Evolutionary conservation across 371 early-diverging fungal genomes (phyloP).

Genomic region (Mucor racemosus): DNA sequence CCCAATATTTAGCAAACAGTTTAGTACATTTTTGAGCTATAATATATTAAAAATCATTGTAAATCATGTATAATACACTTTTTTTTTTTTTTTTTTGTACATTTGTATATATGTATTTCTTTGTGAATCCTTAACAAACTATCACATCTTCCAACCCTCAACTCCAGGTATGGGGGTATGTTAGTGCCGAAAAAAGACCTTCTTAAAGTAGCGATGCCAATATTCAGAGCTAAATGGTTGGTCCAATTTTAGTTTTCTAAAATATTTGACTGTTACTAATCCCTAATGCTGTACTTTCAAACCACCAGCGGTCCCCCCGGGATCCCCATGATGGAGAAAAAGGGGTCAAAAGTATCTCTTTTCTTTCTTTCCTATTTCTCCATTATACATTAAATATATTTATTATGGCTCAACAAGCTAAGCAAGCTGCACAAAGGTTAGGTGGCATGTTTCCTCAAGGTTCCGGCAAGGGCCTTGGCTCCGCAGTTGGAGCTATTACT

Average conservation of each 20-base stretch:
- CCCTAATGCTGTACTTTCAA: neutral
- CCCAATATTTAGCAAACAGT: too few relatives aligned
- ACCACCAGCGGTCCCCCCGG: neutral
- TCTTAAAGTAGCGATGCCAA: neutral
- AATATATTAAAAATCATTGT: too few relatives aligned
- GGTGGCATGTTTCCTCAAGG: constrained; percentile 70
- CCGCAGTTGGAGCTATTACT: constrained; percentile 69
- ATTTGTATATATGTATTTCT: too few relatives aligned
- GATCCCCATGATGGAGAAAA: neutral
- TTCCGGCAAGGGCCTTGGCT: constrained; percentile 66
- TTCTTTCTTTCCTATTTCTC: neutral
- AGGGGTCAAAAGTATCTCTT: neutral
- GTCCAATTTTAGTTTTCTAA: neutral
- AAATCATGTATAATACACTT: too few relatives aligned
- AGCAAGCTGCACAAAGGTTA: constrained; percentile 68
- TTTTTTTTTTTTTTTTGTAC: too few relatives aligned
- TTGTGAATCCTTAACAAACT: too few relatives aligned
- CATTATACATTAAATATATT: too few relatives aligned
- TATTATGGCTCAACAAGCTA: constrained; percentile 61
- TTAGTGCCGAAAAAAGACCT: too few relatives aligned
- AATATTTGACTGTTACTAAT: neutral
- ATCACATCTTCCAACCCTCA: too few relatives aligned
- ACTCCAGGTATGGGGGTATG: too few relatives aligned
- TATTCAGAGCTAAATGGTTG: neutral
- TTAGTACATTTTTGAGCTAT: too few relatives aligned